phyloP scores from a whole-genome alignment of 257 asterid species.

The Solanum bulbocastanum region DNA sequence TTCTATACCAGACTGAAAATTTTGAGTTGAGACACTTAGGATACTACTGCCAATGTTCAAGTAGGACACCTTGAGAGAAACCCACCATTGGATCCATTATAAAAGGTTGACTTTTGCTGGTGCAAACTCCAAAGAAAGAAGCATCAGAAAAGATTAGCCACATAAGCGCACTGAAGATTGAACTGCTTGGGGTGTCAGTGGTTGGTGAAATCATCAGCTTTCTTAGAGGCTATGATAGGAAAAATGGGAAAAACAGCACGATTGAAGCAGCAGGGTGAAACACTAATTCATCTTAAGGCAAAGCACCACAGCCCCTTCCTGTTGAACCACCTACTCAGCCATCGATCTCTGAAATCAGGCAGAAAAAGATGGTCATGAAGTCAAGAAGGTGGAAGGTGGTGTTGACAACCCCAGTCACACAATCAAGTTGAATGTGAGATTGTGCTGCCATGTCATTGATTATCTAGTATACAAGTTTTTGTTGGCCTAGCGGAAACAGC shows the following conservation, averaged over 20 bases:
- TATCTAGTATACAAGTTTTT: too few relatives aligned
- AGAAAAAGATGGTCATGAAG: constrained; percentile 19
- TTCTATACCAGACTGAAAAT: too few relatives aligned
- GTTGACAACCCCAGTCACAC: constrained; percentile 39
- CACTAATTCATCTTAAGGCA: neutral
- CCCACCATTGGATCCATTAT: constrained; percentile 8
- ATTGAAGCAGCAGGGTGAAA: constrained; percentile 12
- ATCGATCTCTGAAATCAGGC: constrained; percentile 21
- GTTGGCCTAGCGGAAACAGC: neutral
- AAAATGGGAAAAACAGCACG: neutral
- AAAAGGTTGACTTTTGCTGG: constrained; percentile 6
- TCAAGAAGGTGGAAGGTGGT: neutral
- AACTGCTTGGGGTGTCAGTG: constrained; percentile 47
- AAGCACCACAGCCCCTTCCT: neutral
- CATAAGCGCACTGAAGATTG: constrained; percentile 26
- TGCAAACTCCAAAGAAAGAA: constrained; percentile 3
- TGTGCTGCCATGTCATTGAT: constrained; percentile 32
- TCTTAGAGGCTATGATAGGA: neutral
- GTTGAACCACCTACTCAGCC: constrained; percentile 1
- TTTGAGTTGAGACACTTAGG: too few relatives aligned
- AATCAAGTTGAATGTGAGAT: constrained; percentile 47
- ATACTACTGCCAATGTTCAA: neutral
- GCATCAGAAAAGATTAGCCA: constrained; percentile 3
- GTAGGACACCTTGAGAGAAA: neutral
- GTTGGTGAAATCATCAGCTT: constrained; percentile 13